phyloP scores from a whole-genome alignment of 2,329 filamentous ascomycete species.

The Phaeosphaeria sp. region DNA sequence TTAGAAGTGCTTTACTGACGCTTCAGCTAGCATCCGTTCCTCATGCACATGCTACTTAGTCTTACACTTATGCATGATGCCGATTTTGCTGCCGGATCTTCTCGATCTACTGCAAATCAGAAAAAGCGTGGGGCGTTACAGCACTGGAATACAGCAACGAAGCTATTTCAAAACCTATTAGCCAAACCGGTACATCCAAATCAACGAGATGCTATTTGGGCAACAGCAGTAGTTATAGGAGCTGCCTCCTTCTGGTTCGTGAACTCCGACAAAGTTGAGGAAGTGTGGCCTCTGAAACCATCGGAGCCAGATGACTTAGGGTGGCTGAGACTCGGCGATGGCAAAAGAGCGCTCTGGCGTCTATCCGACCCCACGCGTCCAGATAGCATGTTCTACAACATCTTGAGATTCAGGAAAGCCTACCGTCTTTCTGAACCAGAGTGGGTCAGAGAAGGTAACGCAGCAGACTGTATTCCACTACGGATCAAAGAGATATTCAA shows the following conservation, averaged over 20 bases:
- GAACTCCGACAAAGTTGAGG: constrained; percentile 50
- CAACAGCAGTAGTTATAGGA: constrained; percentile 56
- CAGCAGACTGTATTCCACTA: constrained; percentile 37
- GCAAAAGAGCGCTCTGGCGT: constrained; percentile 62
- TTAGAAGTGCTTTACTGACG: constrained; percentile 1
- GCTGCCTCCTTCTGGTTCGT: constrained; percentile 55
- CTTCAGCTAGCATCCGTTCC: constrained; percentile 53
- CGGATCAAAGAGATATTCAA: constrained; percentile 41
- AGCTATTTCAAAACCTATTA: constrained; percentile 57
- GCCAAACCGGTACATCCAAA: constrained; percentile 42
- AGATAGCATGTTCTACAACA: constrained; percentile 55
- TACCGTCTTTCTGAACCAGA: constrained; percentile 11
- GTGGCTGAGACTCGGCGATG: constrained; percentile 65
- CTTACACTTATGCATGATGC: constrained; percentile 63
- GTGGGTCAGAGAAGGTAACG: constrained; percentile 8
- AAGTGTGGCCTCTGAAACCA: constrained; percentile 64
- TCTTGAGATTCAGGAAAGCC: constrained; percentile 30
- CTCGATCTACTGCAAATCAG: constrained; percentile 25
- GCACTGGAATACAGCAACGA: constrained; percentile 58
- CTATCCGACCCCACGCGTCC: constrained; percentile 57
- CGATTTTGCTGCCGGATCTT: constrained; percentile 37
- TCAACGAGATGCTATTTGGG: constrained; percentile 57
- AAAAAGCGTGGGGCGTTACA: constrained; percentile 46
- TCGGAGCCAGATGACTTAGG: constrained; percentile 56
- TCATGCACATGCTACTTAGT: constrained; percentile 62